Evolutionary conservation across 306 rosid species (phyloP).

Genomic region (Quercus robur): DNA sequence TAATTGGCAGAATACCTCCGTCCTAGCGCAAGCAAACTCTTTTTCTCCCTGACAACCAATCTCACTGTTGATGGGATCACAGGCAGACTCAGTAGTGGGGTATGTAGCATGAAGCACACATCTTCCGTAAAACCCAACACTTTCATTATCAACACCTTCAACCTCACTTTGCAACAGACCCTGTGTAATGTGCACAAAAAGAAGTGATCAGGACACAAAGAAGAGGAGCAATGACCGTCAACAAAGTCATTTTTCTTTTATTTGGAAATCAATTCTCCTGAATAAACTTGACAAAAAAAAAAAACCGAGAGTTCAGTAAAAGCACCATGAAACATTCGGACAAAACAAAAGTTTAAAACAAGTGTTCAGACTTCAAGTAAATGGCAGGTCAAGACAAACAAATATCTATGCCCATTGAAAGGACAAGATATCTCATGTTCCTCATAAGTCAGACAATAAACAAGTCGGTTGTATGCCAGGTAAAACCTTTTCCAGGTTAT

Average conservation of each 20-base stretch:
- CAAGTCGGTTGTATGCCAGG: background rate
- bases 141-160: conserved; percentile 54
- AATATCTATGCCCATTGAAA: background rate
- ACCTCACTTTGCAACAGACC: conserved; percentile 63
- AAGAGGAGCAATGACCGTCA: background rate
- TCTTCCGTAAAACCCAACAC: conserved; percentile 62
- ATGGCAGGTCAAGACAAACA: background rate
- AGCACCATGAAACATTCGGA: background rate
- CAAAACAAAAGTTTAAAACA: background rate
- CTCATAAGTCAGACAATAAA: background rate
- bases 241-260: background rate
- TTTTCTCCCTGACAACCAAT: conserved; percentile 29
- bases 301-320: background rate
- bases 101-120: conserved; percentile 53
- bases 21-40: conserved; percentile 54
- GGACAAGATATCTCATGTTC: background rate
- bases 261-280: background rate
- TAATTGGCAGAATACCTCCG: conserved; percentile 38
- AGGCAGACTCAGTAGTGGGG: conserved; percentile 22
- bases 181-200: conserved; percentile 26
- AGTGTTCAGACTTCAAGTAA: background rate
- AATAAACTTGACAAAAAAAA: background rate
- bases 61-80: conserved; percentile 21
- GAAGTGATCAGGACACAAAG: background rate
- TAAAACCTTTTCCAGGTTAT: background rate